Percentiles rank a stretch among this genome's conserved stretches.
These are phyloP conservation scores for Thermochaetoides dissita DNA, from an alignment of 2,329 filamentous ascomycete species.

Conservation along the genomic window DNA sequence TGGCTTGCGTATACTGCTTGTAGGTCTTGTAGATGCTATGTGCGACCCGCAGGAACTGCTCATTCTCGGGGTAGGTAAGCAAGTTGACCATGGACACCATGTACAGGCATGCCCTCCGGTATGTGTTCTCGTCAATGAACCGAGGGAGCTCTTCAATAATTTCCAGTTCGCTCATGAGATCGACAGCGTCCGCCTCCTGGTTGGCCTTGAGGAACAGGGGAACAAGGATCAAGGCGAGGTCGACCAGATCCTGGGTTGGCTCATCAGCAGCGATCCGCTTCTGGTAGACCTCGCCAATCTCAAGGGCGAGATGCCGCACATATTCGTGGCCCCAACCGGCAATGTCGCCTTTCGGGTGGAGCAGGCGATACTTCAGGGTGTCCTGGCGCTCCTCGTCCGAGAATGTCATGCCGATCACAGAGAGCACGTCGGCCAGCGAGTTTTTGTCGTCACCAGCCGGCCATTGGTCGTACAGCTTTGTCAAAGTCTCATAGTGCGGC, in stretches of 20 bases:
- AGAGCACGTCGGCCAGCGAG: slow-evolving; percentile 83
- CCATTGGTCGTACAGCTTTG: slow-evolving; percentile 83
- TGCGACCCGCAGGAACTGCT: slow-evolving; percentile 82
- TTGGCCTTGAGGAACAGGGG: slow-evolving; percentile 96
- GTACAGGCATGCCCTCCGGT: slow-evolving; percentile 83
- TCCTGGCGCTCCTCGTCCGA: slow-evolving; percentile 93
- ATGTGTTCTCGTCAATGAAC: slow-evolving; percentile 88
- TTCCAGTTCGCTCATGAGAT: slow-evolving; percentile 91
- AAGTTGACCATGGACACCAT: slow-evolving; percentile 99
- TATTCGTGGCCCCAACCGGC: slow-evolving; percentile 98
- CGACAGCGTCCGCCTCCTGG: slow-evolving; percentile 92
- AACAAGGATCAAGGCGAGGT: slow-evolving; percentile 71
- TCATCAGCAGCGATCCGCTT: slow-evolving; percentile 78
- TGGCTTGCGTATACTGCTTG: slow-evolving; percentile 84
- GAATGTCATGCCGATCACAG: slow-evolving; percentile 96
- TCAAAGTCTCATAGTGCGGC: slow-evolving; percentile 86
- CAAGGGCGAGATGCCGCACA: slow-evolving; percentile 82
- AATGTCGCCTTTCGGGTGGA: slow-evolving; percentile 73
- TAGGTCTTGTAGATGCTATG: slow-evolving; percentile 90
- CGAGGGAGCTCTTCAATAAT: slow-evolving; percentile 86
- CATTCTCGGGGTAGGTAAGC: slow-evolving; percentile 93
- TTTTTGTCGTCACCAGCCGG: slow-evolving; percentile 71
- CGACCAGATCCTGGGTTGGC: slow-evolving; percentile 66
- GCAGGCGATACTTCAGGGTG: slow-evolving; percentile 85
- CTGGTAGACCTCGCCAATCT: slow-evolving; percentile 89